Conservation (phyloP, 305 asterid genomes). For the Plantago lanceolata region DNA sequence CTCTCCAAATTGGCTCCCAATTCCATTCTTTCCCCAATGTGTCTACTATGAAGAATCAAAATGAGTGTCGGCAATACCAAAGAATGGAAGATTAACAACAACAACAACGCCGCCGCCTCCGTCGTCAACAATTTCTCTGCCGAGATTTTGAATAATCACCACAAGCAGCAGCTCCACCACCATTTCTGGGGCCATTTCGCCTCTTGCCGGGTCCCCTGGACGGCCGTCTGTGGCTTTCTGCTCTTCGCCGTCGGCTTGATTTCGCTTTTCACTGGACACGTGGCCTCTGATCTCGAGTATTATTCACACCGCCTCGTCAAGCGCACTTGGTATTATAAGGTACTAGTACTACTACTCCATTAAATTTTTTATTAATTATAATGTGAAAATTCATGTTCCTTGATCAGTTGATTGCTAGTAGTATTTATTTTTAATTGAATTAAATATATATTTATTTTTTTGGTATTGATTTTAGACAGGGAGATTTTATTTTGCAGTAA, state of each 20-base stretch:
- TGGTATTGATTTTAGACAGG: no score
- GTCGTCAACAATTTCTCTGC: slow-evolving; percentile 40
- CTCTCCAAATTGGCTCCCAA: not conserved
- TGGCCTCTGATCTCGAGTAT: slow-evolving; percentile 94
- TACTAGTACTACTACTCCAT: no score
- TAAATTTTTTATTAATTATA: no score
- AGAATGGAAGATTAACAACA: slow-evolving; percentile 39
- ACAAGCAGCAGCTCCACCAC: slow-evolving; percentile 32
- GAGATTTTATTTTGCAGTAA: no score
- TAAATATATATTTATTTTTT: no score
- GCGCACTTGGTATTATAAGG: slow-evolving; percentile 48
- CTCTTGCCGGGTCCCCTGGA: slow-evolving; percentile 70
- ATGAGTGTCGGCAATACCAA: slow-evolving; percentile 68
- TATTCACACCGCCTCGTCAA: slow-evolving; percentile 74
- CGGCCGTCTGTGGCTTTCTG: slow-evolving; percentile 73
- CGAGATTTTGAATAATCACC: slow-evolving; percentile 35
- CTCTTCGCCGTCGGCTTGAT: slow-evolving; percentile 80
- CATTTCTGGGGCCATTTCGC: slow-evolving; percentile 32
- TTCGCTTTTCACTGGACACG: slow-evolving; percentile 92
- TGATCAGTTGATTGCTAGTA: no score
- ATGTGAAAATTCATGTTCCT: no score
- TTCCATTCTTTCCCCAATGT: slow-evolving; percentile 17
- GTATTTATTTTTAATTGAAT: no score
- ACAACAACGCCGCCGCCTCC: no score
- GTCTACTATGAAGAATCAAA: slow-evolving; percentile 35